These are phyloP conservation scores for Colletotrichum abscissum DNA, from an alignment of 2,329 filamentous ascomycete species.

Conservation along the genomic window DNA sequence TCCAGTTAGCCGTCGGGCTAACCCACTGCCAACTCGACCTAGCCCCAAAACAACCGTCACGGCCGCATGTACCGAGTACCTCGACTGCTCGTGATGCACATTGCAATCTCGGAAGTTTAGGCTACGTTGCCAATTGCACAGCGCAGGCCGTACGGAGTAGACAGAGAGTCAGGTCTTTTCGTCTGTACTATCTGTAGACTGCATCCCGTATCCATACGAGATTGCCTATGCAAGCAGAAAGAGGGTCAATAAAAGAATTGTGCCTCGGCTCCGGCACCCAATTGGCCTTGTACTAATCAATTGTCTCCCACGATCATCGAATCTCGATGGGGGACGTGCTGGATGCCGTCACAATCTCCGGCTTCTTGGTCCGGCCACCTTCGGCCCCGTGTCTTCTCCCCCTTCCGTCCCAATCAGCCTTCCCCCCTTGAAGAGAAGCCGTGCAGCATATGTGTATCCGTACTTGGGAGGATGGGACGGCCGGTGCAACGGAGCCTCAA, in stretches of 20 bases:
- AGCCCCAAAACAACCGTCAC: constrained; percentile 32
- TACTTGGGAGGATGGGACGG: constrained; percentile 13
- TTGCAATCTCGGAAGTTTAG: constrained; percentile 35
- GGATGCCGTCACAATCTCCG: constrained; percentile 31
- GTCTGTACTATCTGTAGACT: not conserved
- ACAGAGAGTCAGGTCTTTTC: constrained; percentile 9
- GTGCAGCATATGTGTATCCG: not conserved
- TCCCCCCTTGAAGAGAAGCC: not conserved
- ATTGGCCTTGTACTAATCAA: constrained; percentile 13
- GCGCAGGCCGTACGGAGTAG: too few species aligned
- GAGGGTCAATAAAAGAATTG: constrained; percentile 22
- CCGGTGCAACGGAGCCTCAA: constrained; percentile 11
- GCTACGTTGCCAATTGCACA: constrained; percentile 33
- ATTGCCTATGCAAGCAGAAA: not conserved
- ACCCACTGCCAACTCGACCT: constrained; percentile 31
- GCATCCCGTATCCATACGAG: too few species aligned
- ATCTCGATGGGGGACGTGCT: not conserved
- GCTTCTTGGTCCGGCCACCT: constrained; percentile 16
- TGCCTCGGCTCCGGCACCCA: constrained; percentile 31
- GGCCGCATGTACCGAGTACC: constrained; percentile 31
- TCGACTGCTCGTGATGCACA: constrained; percentile 21
- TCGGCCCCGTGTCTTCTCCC: constrained; percentile 24
- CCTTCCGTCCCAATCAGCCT: not conserved
- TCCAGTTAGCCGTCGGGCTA: constrained; percentile 19
- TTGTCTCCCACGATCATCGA: not conserved